phyloP scores from a whole-genome alignment of 495 filamentous ascomycete genomes.

The Penicillium tannophilum region DNA sequence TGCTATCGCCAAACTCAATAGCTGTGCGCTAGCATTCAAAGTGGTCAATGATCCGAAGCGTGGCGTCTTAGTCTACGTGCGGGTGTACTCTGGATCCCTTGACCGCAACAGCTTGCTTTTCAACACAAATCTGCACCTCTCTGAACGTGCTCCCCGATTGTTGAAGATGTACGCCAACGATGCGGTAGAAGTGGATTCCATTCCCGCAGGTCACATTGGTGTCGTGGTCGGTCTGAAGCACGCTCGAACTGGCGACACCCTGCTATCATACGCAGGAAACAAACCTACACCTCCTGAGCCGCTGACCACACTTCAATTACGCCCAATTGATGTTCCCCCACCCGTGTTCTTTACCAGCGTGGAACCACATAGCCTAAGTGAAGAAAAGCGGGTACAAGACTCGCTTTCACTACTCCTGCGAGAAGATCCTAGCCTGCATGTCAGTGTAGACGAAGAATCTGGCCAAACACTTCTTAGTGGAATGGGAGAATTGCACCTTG shows the following conservation, averaged over 20 bases:
- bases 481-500: slow-evolving; percentile 98
- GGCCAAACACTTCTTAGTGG: slow-evolving; percentile 91
- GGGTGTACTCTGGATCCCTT: slow-evolving; percentile 86
- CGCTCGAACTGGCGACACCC: slow-evolving; percentile 89
- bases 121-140: slow-evolving; percentile 84
- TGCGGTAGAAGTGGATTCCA: slow-evolving; percentile 77
- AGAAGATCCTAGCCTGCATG: slow-evolving; percentile 92
- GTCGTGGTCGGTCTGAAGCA: slow-evolving; percentile 89
- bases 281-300: slow-evolving; percentile 67
- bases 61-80: slow-evolving; percentile 87
- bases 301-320: slow-evolving; percentile 75
- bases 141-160: slow-evolving; percentile 78
- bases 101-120: slow-evolving; percentile 72
- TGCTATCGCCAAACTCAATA: slow-evolving; percentile 66
- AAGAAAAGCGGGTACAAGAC: slow-evolving; percentile 77
- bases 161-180: slow-evolving; percentile 92
- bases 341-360: slow-evolving; percentile 95
- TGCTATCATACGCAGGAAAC: slow-evolving; percentile 70
- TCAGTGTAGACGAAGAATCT: slow-evolving; percentile 83
- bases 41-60: slow-evolving; percentile 86
- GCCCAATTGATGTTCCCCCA: slow-evolving; percentile 86
- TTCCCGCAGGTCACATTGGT: slow-evolving; percentile 90
- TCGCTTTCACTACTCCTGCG: slow-evolving; percentile 74
- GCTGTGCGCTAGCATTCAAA: slow-evolving; percentile 92
- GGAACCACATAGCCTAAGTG: slow-evolving; percentile 77